phyloP scores from a whole-genome alignment of 169 alveolate species.

The Neospora caninum region DNA sequence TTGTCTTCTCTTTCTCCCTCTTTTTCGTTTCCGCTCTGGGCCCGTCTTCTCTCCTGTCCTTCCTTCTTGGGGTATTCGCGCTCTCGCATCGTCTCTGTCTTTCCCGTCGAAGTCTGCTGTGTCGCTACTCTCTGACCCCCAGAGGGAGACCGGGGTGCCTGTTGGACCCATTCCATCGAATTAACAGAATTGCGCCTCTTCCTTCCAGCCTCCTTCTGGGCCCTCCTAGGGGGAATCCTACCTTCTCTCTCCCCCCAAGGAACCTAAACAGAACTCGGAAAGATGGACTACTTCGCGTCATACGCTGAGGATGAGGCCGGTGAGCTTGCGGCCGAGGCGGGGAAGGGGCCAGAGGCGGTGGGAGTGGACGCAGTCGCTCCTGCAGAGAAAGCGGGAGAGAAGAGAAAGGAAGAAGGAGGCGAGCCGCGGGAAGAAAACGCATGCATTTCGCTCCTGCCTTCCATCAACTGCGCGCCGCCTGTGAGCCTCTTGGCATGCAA shows the following conservation, averaged over 20 bases:
- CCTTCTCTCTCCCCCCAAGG: no score
- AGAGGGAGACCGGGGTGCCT: no score
- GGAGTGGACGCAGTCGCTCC: neutral
- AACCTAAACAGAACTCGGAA: neutral
- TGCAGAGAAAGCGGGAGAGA: slow-evolving; percentile 10
- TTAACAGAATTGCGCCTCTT: no score
- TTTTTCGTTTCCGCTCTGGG: neutral
- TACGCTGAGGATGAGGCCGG: slow-evolving; percentile 43
- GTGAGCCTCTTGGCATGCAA: slow-evolving; percentile 7
- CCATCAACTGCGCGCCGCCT: slow-evolving; percentile 45
- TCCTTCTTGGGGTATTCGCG: no score
- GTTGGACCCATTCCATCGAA: no score
- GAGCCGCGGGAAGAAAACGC: neutral
- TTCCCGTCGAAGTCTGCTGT: no score
- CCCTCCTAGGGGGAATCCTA: no score
- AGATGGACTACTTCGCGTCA: slow-evolving; percentile 41
- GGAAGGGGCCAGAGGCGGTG: neutral
- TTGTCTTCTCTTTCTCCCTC: neutral
- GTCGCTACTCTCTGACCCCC: no score
- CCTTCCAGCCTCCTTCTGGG: no score
- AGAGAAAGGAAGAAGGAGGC: neutral
- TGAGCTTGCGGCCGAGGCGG: neutral
- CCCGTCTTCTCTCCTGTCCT: neutral
- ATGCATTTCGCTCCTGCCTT: slow-evolving; percentile 15
- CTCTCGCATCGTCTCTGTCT: no score